Conservation (phyloP, 805 yeast species). For the Saturnispora diversa region DNA sequence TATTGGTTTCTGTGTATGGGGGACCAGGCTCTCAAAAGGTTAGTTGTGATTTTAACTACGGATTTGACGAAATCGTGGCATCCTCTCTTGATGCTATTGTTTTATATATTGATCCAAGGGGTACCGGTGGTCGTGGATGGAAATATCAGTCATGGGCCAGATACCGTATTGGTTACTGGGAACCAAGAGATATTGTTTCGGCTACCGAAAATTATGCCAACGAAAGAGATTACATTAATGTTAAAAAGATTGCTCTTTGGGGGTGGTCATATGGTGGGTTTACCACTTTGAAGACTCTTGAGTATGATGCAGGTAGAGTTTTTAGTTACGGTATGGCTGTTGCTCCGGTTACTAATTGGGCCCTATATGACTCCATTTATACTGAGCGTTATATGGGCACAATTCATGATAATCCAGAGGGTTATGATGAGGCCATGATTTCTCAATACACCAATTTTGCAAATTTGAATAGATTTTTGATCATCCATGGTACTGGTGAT, state of each 20-base stretch:
- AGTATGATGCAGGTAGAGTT: conserved; percentile 50
- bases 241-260: conserved; percentile 58
- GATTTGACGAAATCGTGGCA: conserved; percentile 52
- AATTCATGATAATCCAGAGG: conserved; percentile 41
- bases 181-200: conserved; percentile 57
- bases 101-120: conserved; percentile 68
- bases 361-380: conserved; percentile 65
- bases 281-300: conserved; percentile 64
- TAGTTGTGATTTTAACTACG: conserved; percentile 37
- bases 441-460: conserved; percentile 37
- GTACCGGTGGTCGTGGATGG: conserved; percentile 80
- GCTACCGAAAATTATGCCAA: conserved; percentile 44
- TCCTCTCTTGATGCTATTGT: conserved; percentile 54
- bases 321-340: conserved; percentile 75
- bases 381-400: conserved; percentile 69
- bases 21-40: conserved; percentile 74
- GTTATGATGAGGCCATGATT: conserved; percentile 42
- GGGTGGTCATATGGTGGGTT: conserved; percentile 90
- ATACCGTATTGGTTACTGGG: conserved; percentile 62
- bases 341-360: conserved; percentile 82
- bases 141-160: conserved; percentile 47
- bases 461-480: conserved; percentile 45
- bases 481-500: conserved; percentile 81
- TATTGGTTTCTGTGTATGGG: conserved; percentile 64
- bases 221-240: conserved; percentile 41